These are phyloP conservation scores for Solidago caesia DNA, from an alignment of 129 eudicot species.

Conservation along the genomic window DNA sequence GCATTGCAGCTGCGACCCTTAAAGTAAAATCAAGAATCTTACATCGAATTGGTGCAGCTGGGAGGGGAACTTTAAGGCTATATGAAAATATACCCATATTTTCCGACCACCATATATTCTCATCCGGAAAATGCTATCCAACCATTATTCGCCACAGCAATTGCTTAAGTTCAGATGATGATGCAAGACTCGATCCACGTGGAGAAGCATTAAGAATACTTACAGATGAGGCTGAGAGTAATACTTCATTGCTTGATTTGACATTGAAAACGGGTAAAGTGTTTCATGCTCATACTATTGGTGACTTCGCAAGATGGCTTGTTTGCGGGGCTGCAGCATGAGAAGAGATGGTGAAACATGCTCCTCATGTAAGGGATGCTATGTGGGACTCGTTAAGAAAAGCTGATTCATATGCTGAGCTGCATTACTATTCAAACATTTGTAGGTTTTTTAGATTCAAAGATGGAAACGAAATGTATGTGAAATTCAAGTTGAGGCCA, in stretches of 20 bases:
- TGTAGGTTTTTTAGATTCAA: conserved; percentile 47
- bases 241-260: conserved; percentile 41
- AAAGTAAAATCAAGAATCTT: conserved; percentile 51
- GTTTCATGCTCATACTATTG: conserved; percentile 52
- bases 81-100: conserved; percentile 38
- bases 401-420: conserved; percentile 39
- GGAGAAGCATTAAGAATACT: conserved; percentile 55
- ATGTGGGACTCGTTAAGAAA: conserved; percentile 50
- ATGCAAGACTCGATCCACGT: conserved; percentile 61
- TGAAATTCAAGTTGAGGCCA: conserved; percentile 46
- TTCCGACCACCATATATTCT: conserved; percentile 44
- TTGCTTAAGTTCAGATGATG: conserved; percentile 57
- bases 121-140: conserved; percentile 35
- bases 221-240: conserved; percentile 24
- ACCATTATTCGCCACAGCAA: conserved; percentile 55
- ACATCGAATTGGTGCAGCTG: conserved; percentile 60
- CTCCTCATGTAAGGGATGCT: conserved; percentile 50
- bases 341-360: conserved; percentile 47
- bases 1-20: conserved; percentile 48
- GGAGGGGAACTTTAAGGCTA: conserved; percentile 47
- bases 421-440: conserved; percentile 51
- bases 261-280: conserved; percentile 54
- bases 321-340: conserved; percentile 46
- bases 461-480: conserved; percentile 47
- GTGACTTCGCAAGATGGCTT: conserved; percentile 58